A percentile compares a stretch with the other conserved stretches of the same genome.
Conservation (phyloP, 768 basidiomycete species). For the Cantharellus anzutake region DNA sequence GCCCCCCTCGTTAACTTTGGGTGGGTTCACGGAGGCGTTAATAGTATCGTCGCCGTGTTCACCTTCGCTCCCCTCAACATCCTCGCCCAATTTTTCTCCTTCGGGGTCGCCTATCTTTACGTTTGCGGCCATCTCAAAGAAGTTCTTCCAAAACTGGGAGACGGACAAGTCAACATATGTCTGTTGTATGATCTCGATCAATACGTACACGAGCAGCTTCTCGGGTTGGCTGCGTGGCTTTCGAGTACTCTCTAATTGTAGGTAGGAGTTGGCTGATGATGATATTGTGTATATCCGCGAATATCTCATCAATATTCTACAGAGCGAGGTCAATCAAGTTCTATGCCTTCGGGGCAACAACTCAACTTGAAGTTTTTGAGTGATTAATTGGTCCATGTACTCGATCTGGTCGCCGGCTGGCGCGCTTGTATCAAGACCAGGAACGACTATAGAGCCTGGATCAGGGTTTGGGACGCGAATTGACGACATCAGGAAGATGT, state of each 20-base stretch:
- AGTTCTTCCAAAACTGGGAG: constrained; percentile 81
- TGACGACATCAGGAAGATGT: too few species aligned
- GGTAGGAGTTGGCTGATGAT: constrained; percentile 69
- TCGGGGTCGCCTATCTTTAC: constrained; percentile 52
- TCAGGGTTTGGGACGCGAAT: constrained; percentile 16
- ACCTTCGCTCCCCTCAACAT: constrained; percentile 1
- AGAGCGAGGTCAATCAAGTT: background rate
- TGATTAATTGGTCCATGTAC: constrained; percentile 90
- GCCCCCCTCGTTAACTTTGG: background rate
- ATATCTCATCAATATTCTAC: constrained; percentile 84
- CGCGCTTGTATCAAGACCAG: constrained; percentile 52
- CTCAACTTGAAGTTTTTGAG: constrained; percentile 66
- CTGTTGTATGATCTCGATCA: background rate
- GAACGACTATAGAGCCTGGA: constrained; percentile 42
- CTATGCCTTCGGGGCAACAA: background rate
- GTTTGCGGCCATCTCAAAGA: constrained; percentile 88
- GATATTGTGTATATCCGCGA: constrained; percentile 73
- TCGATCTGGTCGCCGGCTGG: constrained; percentile 70
- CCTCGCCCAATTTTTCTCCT: constrained; percentile 38
- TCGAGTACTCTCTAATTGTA: constrained; percentile 75
- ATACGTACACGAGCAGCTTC: constrained; percentile 71
- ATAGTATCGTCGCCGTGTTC: background rate
- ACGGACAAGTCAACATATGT: background rate
- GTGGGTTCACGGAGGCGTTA: background rate
- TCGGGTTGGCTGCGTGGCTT: constrained; percentile 69